These are phyloP conservation scores for Ulota crispa DNA, from an alignment of 225 moss, liverwort and hornwort genomes.

Conservation along the genomic window DNA sequence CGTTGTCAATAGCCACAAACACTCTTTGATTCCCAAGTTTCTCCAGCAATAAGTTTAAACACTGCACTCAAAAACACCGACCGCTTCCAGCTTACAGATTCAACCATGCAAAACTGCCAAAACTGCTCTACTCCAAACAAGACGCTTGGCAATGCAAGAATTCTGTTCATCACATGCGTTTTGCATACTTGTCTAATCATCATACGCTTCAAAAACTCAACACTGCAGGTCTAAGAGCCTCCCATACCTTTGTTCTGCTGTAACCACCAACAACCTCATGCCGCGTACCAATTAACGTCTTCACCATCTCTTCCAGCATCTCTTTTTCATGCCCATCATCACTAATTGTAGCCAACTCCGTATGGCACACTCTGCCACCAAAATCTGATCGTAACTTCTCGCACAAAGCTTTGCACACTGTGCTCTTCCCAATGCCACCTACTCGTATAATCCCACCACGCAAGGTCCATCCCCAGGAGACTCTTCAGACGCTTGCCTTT, in stretches of 20 bases:
- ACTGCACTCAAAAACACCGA: neutral
- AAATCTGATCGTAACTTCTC: neutral
- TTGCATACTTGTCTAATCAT: too few relatives aligned
- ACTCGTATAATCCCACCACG: neutral
- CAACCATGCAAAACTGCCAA: neutral
- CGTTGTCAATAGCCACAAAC: neutral
- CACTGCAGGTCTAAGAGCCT: too few relatives aligned
- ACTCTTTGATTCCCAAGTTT: too few relatives aligned
- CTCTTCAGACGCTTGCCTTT: neutral
- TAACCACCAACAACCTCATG: neutral
- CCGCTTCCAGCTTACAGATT: neutral
- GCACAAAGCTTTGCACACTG: neutral
- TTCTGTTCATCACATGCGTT: too few relatives aligned
- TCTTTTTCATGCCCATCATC: neutral
- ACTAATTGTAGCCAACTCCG: neutral
- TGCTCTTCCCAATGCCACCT: neutral
- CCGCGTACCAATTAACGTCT: neutral
- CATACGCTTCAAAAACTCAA: too few relatives aligned
- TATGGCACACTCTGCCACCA: neutral
- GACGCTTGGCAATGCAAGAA: too few relatives aligned
- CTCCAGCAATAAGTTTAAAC: too few relatives aligned
- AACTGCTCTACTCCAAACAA: neutral
- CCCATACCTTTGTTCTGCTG: neutral
- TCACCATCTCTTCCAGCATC: neutral
- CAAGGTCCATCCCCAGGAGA: neutral